Percentiles rank a stretch among this genome's conserved stretches.
Conservation (phyloP, 495 filamentous ascomycete species). For the Acidiella bohemica region DNA sequence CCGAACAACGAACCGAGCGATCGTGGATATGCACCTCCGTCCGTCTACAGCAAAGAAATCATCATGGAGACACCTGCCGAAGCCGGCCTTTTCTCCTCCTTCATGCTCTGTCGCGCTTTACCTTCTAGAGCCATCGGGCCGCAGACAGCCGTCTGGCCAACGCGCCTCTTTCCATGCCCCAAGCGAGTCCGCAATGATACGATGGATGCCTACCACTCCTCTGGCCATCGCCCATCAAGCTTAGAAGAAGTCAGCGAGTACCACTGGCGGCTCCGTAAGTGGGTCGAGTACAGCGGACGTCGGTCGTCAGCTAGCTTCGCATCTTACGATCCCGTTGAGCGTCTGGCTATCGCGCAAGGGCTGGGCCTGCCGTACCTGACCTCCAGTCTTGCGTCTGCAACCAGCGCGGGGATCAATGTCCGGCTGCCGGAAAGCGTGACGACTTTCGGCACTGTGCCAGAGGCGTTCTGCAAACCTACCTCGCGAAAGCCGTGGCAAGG, state of each 20-base stretch:
- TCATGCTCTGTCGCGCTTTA: constrained; percentile 34
- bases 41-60: constrained; percentile 28
- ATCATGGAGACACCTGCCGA: constrained; percentile 39
- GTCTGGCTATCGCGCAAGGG: constrained; percentile 3
- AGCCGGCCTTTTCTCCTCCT: constrained; percentile 35
- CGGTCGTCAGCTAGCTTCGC: neutral
- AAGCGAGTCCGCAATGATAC: constrained; percentile 40
- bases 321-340: constrained; percentile 4
- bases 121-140: constrained; percentile 26
- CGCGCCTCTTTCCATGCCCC: constrained; percentile 48
- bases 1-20: constrained; percentile 10
- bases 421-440: constrained; percentile 49
- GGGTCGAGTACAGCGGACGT: constrained; percentile 42
- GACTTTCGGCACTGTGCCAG: constrained; percentile 65
- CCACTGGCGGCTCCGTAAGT: constrained; percentile 60
- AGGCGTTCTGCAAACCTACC: constrained; percentile 60
- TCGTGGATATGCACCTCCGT: constrained; percentile 5
- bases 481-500: constrained; percentile 68
- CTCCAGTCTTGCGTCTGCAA: neutral
- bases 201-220: constrained; percentile 25
- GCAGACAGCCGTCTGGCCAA: constrained; percentile 57
- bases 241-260: constrained; percentile 44
- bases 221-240: constrained; percentile 30
- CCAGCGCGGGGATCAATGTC: constrained; percentile 14
- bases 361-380: constrained; percentile 3